phyloP scores from a whole-genome alignment of 768 basidiomycete genomes.

The Hortiboletus campestris region DNA sequence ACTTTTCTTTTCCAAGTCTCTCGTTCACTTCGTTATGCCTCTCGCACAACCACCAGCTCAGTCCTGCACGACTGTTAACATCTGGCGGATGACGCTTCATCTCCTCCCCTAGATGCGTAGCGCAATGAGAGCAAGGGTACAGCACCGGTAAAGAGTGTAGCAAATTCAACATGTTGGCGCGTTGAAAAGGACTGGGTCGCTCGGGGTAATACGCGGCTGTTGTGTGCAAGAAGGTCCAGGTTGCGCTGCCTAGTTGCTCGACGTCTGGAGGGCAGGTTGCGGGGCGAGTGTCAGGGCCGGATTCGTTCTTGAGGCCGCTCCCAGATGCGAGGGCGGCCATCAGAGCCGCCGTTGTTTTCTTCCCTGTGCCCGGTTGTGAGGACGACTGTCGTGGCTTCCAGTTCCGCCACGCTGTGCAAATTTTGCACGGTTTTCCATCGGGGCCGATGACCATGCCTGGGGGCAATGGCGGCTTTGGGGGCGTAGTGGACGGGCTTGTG shows the following conservation, averaged over 20 bases:
- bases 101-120: slow-evolving; percentile 73
- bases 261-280: slow-evolving; percentile 86
- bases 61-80: slow-evolving; percentile 61
- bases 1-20: slow-evolving; percentile 77
- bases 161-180: slow-evolving; percentile 80
- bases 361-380: slow-evolving; percentile 26
- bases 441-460: slow-evolving; percentile 88
- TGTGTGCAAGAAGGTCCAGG: slow-evolving; percentile 96
- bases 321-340: slow-evolving; percentile 36
- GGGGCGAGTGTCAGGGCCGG: slow-evolving; percentile 41
- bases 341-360: slow-evolving; percentile 33
- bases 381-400: slow-evolving; percentile 51
- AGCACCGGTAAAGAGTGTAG: slow-evolving; percentile 74
- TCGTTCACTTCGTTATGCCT: slow-evolving; percentile 92
- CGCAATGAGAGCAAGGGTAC: slow-evolving; percentile 89
- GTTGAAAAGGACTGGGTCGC: slow-evolving; percentile 69
- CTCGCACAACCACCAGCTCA: slow-evolving; percentile 88
- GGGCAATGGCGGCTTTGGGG: slow-evolving; percentile 42
- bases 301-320: slow-evolving; percentile 24
- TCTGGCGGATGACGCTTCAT: slow-evolving; percentile 70
- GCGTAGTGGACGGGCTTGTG: slow-evolving; percentile 1
- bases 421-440: slow-evolving; percentile 94
- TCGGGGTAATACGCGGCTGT: slow-evolving; percentile 95
- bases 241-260: slow-evolving; percentile 85
- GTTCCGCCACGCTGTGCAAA: slow-evolving; percentile 77